Evolutionary conservation across 176 grass and related monocot genomes (phyloP).

Genomic region (Olyra latifolia): DNA sequence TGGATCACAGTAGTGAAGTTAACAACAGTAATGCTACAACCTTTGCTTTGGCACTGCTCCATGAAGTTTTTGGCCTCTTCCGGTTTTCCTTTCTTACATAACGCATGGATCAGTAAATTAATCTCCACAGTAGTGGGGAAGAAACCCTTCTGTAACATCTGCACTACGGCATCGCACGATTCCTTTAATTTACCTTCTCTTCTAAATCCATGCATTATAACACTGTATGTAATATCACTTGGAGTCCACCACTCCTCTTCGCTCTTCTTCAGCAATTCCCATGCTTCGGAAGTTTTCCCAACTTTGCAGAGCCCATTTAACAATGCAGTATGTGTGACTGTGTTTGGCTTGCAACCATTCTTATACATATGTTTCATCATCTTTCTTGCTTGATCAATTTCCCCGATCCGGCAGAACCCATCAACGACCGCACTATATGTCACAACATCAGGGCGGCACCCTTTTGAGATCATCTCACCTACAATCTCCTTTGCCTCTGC

Average conservation of each 20-base stretch:
- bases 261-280: constrained; percentile 81
- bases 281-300: constrained; percentile 70
- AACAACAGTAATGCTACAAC: constrained; percentile 82
- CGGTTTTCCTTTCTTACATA: constrained; percentile 64
- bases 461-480: constrained; percentile 77
- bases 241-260: constrained; percentile 93
- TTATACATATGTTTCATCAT: constrained; percentile 86
- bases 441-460: constrained; percentile 75
- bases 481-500: constrained; percentile 71
- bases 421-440: constrained; percentile 86
- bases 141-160: constrained; percentile 84
- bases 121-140: constrained; percentile 81
- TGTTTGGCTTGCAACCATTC: constrained; percentile 78
- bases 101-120: constrained; percentile 85
- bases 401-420: constrained; percentile 78
- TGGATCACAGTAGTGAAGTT: constrained; percentile 97
- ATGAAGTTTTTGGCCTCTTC: constrained; percentile 81
- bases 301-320: constrained; percentile 89
- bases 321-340: constrained; percentile 79
- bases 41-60: constrained; percentile 89
- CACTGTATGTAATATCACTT: constrained; percentile 76
- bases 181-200: constrained; percentile 86
- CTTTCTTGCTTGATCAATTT: constrained; percentile 78
- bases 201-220: constrained; percentile 89
- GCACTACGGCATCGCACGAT: constrained; percentile 75